Conservation (phyloP, 345 rosid species). For the Trapa incisa region DNA sequence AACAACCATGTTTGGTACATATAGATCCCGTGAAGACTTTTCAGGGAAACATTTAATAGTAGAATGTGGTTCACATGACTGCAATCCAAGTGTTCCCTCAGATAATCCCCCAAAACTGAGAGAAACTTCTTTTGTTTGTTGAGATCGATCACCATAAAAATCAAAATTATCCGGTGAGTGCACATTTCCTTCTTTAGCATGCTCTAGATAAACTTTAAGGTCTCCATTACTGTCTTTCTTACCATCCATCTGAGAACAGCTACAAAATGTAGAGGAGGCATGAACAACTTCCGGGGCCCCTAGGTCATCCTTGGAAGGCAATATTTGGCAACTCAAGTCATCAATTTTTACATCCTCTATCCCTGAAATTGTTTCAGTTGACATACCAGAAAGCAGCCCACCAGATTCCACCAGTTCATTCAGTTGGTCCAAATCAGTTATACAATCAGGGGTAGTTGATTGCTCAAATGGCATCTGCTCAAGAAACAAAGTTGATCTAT, state of each 20-base stretch:
- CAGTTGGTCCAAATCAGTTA: not conserved
- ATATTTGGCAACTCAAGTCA: not conserved
- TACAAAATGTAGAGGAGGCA: not conserved
- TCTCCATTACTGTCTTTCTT: not conserved
- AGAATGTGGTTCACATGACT: constrained; percentile 12
- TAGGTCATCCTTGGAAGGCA: not conserved
- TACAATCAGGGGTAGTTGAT: not conserved
- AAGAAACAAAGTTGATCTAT: not conserved
- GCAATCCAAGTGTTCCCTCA: not conserved
- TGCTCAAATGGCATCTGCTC: not conserved
- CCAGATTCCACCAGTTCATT: not conserved
- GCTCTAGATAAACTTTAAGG: not conserved
- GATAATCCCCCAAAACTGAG: too few species aligned
- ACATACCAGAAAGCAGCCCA: not conserved
- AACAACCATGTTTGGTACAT: constrained; percentile 18
- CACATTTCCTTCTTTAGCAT: not conserved
- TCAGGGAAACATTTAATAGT: constrained; percentile 19
- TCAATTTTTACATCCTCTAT: not conserved
- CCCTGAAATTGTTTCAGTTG: not conserved
- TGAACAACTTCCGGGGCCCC: not conserved
- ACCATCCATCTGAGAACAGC: not conserved
- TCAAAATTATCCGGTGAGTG: too few species aligned
- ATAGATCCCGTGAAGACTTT: constrained; percentile 19
- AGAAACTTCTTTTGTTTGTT: too few species aligned
- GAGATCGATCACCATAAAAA: too few species aligned